Evolutionary conservation across 352 stramenopile genomes (phyloP), one percentile per base, ranked within the genome.

Genomic region (Saprolegnia parasitica): DNA sequence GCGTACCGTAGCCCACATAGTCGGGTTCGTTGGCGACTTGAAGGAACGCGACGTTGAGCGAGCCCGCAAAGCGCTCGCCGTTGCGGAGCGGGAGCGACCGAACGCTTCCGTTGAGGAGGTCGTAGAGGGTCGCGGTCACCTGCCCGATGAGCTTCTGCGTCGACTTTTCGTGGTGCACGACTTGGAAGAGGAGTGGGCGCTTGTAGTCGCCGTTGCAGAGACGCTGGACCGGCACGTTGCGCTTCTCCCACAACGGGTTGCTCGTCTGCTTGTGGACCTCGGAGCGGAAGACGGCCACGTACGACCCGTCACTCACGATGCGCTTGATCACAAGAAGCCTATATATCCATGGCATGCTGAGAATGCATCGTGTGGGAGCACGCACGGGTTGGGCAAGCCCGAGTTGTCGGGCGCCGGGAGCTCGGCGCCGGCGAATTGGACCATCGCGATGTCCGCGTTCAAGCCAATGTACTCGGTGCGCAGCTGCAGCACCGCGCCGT

Each of bases 141-240:
- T 84, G 68, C 20, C 89, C 88, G 65, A 96, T 93, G 11, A 94
- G 73, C 18, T 92, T 65, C 62, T 86, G 78, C 45, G 73, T 75
- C 37, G 80, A 86, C 21, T 73, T 73, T 63, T 97, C 86, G 61
- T 91, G 82, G 67, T 96, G 87, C 67, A 89, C 91, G 40, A 94
- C 81, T 72, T 97, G 81, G 15, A 96, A 57, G 54, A 73, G 73
- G 37, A 97, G 71, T 1, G 78, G 74, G 20, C 88, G 86, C 8
- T 81, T 74, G 71, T 82, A 76, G 72, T 93, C 81, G 24, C 86
- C 81, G 64, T 93, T 91, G 77, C 82, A 90, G n/a, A 93, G 74
- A 65, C 87, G 77, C 60, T 89, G 83, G 29, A 91, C 52, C 0
- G 84, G 72, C 18, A 93, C 49, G 23, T 85, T 80, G 56, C 86